Evolutionary conservation across 2,329 filamentous ascomycete species (phyloP).

Genomic region (Verticillium isaacii): DNA sequence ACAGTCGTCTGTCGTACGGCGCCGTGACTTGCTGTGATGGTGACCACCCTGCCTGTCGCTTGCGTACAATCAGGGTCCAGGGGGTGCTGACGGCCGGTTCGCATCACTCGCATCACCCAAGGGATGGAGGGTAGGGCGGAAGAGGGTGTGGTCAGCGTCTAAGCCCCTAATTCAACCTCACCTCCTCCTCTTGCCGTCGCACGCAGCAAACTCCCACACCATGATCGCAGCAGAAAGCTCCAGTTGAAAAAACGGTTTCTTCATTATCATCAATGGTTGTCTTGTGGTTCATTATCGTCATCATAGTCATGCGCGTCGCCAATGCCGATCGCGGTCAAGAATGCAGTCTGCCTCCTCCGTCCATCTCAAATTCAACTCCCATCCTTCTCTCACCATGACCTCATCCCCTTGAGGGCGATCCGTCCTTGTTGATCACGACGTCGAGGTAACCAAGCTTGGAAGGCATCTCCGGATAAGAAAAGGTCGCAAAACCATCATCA

Average conservation of each 20-base stretch:
- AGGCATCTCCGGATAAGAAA: no score
- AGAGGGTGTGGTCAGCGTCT: neutral
- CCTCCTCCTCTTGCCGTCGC: neutral
- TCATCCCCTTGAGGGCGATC: neutral
- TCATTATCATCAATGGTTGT: conserved; percentile 2
- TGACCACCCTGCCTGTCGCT: neutral
- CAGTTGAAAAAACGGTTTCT: neutral
- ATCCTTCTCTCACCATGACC: neutral
- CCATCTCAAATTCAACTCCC: neutral
- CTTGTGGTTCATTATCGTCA: conserved; percentile 9
- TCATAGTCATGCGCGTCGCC: conserved; percentile 2
- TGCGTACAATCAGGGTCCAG: neutral
- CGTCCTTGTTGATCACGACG: neutral
- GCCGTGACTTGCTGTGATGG: neutral
- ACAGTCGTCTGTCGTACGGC: neutral
- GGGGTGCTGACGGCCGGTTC: neutral
- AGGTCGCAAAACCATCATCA: no score
- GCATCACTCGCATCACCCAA: neutral
- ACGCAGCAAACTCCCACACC: neutral
- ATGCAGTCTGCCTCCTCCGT: neutral
- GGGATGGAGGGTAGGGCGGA: neutral
- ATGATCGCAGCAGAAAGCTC: neutral
- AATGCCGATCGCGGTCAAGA: neutral
- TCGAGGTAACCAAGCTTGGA: neutral
- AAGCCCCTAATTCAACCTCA: neutral